phyloP scores from a whole-genome alignment of 2,329 filamentous ascomycete species.

The Aureobasidium sp. region DNA sequence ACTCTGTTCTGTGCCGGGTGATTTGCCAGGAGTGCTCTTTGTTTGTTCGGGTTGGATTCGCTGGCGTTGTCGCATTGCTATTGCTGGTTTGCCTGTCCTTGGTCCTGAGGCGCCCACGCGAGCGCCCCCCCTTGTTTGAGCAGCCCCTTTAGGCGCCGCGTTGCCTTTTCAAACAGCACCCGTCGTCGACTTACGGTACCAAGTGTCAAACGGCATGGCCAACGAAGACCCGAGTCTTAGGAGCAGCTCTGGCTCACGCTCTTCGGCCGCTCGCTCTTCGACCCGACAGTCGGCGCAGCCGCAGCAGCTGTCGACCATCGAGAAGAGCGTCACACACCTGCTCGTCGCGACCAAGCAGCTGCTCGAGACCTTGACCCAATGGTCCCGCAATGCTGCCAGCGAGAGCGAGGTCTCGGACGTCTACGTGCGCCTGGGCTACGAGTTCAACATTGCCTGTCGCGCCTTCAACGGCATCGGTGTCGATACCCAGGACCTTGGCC shows the following conservation, averaged over 20 bases:
- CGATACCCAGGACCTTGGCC: conserved; percentile 87
- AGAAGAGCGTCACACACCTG: conserved; percentile 97
- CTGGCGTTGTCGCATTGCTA: background rate
- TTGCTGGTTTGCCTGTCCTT: background rate
- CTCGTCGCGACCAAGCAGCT: conserved; percentile 97
- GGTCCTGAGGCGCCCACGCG: background rate
- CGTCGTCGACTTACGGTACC: background rate
- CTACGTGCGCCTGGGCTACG: conserved; percentile 93
- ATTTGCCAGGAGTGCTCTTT: background rate
- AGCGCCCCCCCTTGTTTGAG: background rate
- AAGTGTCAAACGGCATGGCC: conserved; percentile 4
- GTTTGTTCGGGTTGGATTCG: background rate
- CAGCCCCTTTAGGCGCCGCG: conserved; percentile 6
- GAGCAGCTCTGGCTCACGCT: conserved; percentile 40
- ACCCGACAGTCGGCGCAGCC: conserved; percentile 45
- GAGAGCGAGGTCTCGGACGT: conserved; percentile 97
- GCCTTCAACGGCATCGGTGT: conserved; percentile 96
- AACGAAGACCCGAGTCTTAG: conserved; percentile 49
- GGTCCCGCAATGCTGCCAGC: conserved; percentile 86
- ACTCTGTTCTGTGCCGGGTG: background rate
- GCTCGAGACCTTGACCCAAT: conserved; percentile 93
- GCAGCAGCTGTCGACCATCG: conserved; percentile 86
- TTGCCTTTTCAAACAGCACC: background rate
- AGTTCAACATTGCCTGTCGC: conserved; percentile 98
- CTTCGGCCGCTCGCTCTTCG: conserved; percentile 37